phyloP scores from a whole-genome alignment of 208 protist genomes.

The Phytomonas francai region DNA sequence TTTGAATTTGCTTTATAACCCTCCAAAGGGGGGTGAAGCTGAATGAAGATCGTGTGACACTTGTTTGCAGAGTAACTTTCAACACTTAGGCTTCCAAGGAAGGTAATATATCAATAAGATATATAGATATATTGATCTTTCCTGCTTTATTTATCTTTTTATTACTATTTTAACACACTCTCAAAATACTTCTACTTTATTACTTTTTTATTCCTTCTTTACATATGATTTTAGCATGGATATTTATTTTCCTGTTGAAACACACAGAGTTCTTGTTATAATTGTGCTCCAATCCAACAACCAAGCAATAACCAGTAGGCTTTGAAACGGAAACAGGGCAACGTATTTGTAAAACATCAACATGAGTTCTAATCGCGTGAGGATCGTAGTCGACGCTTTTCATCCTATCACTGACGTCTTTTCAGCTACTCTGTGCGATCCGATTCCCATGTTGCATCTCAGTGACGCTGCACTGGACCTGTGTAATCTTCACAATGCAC shows the following conservation, averaged over 20 bases:
- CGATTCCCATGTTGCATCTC: neutral
- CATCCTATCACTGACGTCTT: neutral
- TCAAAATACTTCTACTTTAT: neutral
- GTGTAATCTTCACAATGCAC: neutral
- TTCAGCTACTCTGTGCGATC: neutral
- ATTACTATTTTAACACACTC: neutral
- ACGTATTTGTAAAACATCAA: neutral
- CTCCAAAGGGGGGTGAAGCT: neutral
- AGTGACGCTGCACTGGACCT: neutral
- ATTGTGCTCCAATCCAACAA: neutral
- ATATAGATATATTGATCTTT: neutral
- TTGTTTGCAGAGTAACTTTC: neutral
- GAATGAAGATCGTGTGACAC: neutral
- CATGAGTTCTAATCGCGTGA: neutral
- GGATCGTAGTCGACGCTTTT: neutral
- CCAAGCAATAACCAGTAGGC: neutral
- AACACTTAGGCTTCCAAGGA: neutral
- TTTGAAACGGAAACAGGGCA: neutral
- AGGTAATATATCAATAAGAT: neutral
- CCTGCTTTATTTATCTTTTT: neutral
- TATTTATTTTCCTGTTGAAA: neutral
- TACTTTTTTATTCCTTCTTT: slow-evolving; percentile 1
- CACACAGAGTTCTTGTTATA: neutral
- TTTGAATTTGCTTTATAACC: slow-evolving; percentile 1
- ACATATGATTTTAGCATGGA: neutral